Percentiles rank a stretch among this genome's conserved stretches.
Conservation (phyloP, 306 rosid genomes). For the Vigna hirtella region DNA sequence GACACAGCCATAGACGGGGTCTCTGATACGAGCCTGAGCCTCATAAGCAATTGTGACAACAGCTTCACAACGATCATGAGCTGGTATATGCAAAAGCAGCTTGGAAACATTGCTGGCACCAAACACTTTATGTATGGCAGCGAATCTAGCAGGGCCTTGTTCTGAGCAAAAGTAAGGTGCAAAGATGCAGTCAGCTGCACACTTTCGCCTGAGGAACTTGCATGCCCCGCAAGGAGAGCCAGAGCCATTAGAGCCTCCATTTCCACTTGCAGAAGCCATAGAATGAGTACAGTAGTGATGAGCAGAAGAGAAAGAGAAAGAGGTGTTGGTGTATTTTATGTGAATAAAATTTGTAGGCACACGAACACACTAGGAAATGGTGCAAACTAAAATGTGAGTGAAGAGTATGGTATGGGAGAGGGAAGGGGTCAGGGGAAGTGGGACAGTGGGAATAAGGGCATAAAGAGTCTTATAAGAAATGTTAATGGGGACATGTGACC, state of each 20-base stretch:
- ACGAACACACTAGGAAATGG: constrained; percentile 84
- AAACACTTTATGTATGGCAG: constrained; percentile 96
- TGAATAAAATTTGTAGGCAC: constrained; percentile 59
- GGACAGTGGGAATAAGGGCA: constrained; percentile 55
- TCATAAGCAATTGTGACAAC: constrained; percentile 94
- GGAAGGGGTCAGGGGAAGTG: constrained; percentile 44
- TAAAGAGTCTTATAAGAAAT: constrained; percentile 56
- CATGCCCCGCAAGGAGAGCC: constrained; percentile 99
- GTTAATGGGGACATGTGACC: constrained; percentile 70
- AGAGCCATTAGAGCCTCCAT: constrained; percentile 37
- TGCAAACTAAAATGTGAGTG: constrained; percentile 52
- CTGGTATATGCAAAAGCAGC: constrained; percentile 77
- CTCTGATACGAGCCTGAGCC: constrained; percentile 92
- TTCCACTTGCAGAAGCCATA: constrained; percentile 56
- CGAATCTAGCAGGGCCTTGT: constrained; percentile 87
- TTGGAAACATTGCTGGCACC: constrained; percentile 98
- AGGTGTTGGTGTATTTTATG: constrained; percentile 15
- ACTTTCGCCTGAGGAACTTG: constrained; percentile 91
- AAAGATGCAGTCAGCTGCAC: constrained; percentile 84
- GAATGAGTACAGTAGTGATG: constrained; percentile 2
- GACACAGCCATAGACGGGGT: constrained; percentile 98
- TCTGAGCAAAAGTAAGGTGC: constrained; percentile 95
- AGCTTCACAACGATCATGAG: constrained; percentile 87
- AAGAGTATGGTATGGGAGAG: constrained; percentile 29
- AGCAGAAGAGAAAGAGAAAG: neutral